Evolutionary conservation across 768 basidiomycete species (phyloP).

Genomic region (Ramaria rubella): DNA sequence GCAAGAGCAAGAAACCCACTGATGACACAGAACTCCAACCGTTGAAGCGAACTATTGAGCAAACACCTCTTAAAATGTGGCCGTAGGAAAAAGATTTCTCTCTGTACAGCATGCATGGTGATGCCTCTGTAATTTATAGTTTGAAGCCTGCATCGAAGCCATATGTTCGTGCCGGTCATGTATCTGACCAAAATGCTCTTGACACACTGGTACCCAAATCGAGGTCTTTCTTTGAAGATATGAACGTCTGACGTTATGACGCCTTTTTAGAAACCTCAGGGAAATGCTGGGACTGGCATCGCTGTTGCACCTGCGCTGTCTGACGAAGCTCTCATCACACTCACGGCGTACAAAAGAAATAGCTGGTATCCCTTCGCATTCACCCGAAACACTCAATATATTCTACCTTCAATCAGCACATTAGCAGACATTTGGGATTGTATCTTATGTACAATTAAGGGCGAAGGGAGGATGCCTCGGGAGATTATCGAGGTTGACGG

Average conservation of each 20-base stretch:
- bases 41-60: conserved; percentile 47
- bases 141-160: conserved; percentile 2
- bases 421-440: conserved; percentile 53
- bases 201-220: not conserved
- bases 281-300: too few relatives aligned
- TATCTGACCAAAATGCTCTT: conserved; percentile 4
- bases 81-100: conserved; percentile 37
- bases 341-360: conserved; percentile 56
- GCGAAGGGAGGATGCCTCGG: conserved; percentile 30
- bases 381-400: conserved; percentile 61
- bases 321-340: conserved; percentile 44
- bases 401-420: conserved; percentile 63
- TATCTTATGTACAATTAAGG: conserved; percentile 59
- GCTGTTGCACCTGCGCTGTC: not conserved
- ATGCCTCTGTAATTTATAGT: not conserved
- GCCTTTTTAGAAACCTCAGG: not conserved
- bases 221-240: not conserved
- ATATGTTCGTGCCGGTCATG: not conserved
- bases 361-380: conserved; percentile 56
- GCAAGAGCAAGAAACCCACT: conserved; percentile 30
- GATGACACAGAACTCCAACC: conserved; percentile 41
- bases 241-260: not conserved
- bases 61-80: conserved; percentile 51
- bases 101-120: not conserved
- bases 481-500: conserved; percentile 30